These are phyloP conservation scores for Cladosporium sp. DNA, from an alignment of 2,329 filamentous ascomycete genomes.

Conservation along the genomic window DNA sequence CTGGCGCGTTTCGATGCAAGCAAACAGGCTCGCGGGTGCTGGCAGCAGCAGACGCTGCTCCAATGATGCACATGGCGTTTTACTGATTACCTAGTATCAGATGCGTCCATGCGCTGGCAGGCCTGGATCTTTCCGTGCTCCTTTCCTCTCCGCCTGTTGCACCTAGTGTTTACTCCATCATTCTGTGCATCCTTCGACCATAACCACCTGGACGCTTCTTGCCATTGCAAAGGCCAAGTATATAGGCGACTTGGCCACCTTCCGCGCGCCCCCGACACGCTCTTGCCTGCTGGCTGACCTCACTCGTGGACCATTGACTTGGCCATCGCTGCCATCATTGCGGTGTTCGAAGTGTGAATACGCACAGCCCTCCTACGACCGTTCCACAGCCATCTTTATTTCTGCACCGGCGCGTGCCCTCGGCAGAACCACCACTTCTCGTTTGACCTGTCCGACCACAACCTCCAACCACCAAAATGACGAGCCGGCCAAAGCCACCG, in stretches of 20 bases:
- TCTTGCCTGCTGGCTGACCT: background rate
- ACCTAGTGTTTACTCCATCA: background rate
- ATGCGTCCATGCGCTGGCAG: background rate
- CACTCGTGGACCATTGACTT: background rate
- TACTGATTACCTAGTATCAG: background rate
- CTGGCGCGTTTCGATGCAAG: background rate
- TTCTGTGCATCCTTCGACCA: background rate
- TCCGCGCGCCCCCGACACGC: background rate
- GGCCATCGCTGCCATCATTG: background rate
- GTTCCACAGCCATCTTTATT: background rate
- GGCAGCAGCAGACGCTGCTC: background rate
- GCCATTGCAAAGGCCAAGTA: background rate
- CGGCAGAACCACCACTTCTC: background rate
- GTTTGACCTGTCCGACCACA: background rate
- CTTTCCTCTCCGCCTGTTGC: background rate
- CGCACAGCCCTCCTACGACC: background rate
- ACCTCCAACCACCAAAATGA: background rate
- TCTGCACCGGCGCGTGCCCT: background rate
- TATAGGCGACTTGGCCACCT: background rate
- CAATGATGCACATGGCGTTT: constrained; percentile 5
- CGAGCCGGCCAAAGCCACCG: background rate
- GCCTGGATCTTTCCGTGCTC: background rate
- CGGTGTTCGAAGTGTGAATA: background rate
- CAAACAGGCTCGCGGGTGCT: constrained; percentile 1
- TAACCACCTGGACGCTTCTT: background rate